Base-by-base conservation (phyloP, 106 monocot species). In the Xerophyta viscosa region DNA sequence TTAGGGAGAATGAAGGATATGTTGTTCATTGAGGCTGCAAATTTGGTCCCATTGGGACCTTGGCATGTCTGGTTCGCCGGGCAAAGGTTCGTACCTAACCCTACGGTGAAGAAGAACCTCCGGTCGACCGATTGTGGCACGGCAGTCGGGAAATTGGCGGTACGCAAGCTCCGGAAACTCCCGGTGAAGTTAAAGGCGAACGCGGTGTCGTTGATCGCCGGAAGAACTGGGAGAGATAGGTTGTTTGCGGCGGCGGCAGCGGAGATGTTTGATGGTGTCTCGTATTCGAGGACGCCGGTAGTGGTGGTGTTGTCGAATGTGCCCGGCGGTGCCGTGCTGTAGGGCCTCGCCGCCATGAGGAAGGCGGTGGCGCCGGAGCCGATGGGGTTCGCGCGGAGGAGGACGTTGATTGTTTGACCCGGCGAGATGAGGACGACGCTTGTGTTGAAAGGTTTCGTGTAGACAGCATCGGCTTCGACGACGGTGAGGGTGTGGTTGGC, bases 231-330 rank as follows among this genome's bases (percentile, higher is more conserved):
- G n/a, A 42, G 12, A 19, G 37, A 56, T 10, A 54, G 64, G 41
- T 43, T 50, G n/a, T 9, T 29, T 5, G 41, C 13, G 23, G 20
- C 13, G 37, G 22, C 6, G 13, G 44, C 52, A 13, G 20, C 17
- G 13, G 27, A 42, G 51, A 43, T 20, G 12, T 26, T 21, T 8
- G 25, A 27, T 33, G 5, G 33, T 33, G 10, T 14, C n/a, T n/a
- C n/a, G 67, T 80, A 80, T 27, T 75, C 62, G 31, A 81, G 75
- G 33, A 81, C 9, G 22, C 41, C 80, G 8, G 66, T 31, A 18
- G 67, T 52, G 50, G 80, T 75, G 46, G 80, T 71, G 66, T 76
- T 81, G 61, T 81, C 80, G 46, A 81, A 75, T n/a, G 75, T 66
- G 46, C 75, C 75, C 0, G 2, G 57, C 3, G 60, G n/a, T n/a